phyloP scores from a whole-genome alignment of 2,329 filamentous ascomycete genomes.

The Cercospora nicotianae region DNA sequence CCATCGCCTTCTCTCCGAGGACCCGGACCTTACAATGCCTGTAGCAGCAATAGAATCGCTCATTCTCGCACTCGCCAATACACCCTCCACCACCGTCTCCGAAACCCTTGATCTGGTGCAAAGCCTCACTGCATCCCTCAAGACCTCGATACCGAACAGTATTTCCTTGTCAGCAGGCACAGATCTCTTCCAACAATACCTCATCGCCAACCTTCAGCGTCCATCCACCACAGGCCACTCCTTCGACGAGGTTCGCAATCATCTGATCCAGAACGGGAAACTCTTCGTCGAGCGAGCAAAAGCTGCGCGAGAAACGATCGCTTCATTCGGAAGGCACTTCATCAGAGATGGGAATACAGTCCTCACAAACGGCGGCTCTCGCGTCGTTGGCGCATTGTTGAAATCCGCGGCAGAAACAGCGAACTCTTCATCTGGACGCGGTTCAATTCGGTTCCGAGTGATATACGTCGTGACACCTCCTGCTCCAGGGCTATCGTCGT shows the following conservation, averaged over 20 bases:
- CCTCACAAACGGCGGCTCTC: constrained; percentile 85
- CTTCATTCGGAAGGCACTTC: constrained; percentile 73
- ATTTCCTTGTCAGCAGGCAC: constrained; percentile 91
- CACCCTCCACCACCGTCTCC: constrained; percentile 80
- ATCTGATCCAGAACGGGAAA: constrained; percentile 81
- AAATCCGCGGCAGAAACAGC: constrained; percentile 68
- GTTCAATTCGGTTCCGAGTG: constrained; percentile 73
- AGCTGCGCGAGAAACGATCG: constrained; percentile 79
- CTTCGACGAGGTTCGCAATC: constrained; percentile 79
- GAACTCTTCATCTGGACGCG: constrained; percentile 44
- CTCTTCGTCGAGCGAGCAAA: constrained; percentile 86
- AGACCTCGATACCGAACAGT: constrained; percentile 77
- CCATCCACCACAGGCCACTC: constrained; percentile 53
- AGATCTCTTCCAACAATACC: constrained; percentile 91
- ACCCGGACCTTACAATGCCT: constrained; percentile 89
- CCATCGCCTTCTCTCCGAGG: constrained; percentile 62
- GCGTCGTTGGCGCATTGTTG: constrained; percentile 78
- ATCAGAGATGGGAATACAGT: constrained; percentile 76
- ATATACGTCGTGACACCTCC: constrained; percentile 59
- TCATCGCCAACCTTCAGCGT: constrained; percentile 70
- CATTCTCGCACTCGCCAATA: constrained; percentile 78
- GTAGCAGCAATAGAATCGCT: constrained; percentile 92
- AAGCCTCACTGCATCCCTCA: constrained; percentile 73
- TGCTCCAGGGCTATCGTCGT: constrained; percentile 59
- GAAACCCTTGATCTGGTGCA: constrained; percentile 88